phyloP scores from a whole-genome alignment of 2,329 filamentous ascomycete genomes.

The Microdochium paspali region DNA sequence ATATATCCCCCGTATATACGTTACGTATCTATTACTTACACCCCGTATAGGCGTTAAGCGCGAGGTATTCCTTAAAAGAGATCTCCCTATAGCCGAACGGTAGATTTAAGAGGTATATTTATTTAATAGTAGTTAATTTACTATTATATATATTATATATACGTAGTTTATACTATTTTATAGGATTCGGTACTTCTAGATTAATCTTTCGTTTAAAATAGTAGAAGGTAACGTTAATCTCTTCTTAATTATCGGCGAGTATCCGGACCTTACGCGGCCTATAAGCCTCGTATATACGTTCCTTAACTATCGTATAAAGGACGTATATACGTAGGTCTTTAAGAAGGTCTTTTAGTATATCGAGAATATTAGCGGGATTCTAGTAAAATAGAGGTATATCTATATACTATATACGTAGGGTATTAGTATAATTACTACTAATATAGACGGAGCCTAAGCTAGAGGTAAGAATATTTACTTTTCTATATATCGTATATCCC shows the following conservation, averaged over 20 bases:
- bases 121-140: not conserved
- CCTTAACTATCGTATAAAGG: not conserved
- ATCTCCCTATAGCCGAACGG: not conserved
- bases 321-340: not conserved
- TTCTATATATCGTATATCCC: too few species aligned
- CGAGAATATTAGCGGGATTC: not conserved
- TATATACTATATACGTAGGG: not conserved
- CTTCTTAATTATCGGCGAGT: not conserved
- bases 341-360: not conserved
- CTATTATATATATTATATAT: not conserved
- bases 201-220: not conserved
- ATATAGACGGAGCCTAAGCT: not conserved
- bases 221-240: not conserved
- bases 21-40: not conserved
- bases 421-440: too few species aligned
- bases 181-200: not conserved
- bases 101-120: not conserved
- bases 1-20: not conserved
- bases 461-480: too few species aligned
- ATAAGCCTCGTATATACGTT: not conserved
- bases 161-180: not conserved
- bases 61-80: not conserved
- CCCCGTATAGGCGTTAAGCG: not conserved
- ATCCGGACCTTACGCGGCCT: not conserved
- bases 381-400: not conserved